These are phyloP conservation scores for Gomphus sp. DNA, from an alignment of 1,284 basidiomycete genomes.

Conservation along the genomic window DNA sequence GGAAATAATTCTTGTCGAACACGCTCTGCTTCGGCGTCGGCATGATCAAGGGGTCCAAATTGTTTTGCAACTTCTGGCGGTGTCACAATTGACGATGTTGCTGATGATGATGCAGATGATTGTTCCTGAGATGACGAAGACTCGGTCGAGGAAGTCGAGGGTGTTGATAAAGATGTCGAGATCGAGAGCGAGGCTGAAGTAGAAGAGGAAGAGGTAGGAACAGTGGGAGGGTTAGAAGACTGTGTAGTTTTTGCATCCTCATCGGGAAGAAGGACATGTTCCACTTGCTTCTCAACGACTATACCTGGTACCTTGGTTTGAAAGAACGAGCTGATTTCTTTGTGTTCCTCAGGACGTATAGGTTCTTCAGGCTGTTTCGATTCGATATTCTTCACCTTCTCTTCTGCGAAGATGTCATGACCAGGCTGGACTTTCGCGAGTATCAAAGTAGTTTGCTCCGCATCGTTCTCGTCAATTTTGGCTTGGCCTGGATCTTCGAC, in stretches of 20 bases:
- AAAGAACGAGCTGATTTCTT: slow-evolving; percentile 9
- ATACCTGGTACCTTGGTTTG: slow-evolving; percentile 6
- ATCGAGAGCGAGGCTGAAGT: not conserved
- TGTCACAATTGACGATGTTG: not conserved
- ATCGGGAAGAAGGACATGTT: slow-evolving; percentile 10
- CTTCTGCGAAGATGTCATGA: slow-evolving; percentile 47
- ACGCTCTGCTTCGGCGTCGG: slow-evolving; percentile 40
- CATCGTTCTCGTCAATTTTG: slow-evolving; percentile 6
- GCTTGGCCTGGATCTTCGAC: slow-evolving; percentile 28
- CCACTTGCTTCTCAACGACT: slow-evolving; percentile 14
- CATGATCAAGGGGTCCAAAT: slow-evolving; percentile 35
- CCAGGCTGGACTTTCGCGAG: slow-evolving; percentile 56
- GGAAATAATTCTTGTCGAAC: slow-evolving; percentile 49
- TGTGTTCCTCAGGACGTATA: slow-evolving; percentile 25
- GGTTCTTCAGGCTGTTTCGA: slow-evolving; percentile 27
- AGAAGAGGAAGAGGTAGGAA: slow-evolving; percentile 5
- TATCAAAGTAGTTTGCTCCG: slow-evolving; percentile 29
- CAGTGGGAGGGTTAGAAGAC: slow-evolving; percentile 3
- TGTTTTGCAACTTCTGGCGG: slow-evolving; percentile 11
- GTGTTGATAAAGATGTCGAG: not conserved
- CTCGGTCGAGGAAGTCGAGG: not conserved
- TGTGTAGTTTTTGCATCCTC: not conserved
- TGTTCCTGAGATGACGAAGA: not conserved
- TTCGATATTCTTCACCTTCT: slow-evolving; percentile 5
- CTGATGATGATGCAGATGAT: not conserved